These are phyloP conservation scores for Linum trigynum DNA, from an alignment of 345 rosid genomes.

Conservation along the genomic window DNA sequence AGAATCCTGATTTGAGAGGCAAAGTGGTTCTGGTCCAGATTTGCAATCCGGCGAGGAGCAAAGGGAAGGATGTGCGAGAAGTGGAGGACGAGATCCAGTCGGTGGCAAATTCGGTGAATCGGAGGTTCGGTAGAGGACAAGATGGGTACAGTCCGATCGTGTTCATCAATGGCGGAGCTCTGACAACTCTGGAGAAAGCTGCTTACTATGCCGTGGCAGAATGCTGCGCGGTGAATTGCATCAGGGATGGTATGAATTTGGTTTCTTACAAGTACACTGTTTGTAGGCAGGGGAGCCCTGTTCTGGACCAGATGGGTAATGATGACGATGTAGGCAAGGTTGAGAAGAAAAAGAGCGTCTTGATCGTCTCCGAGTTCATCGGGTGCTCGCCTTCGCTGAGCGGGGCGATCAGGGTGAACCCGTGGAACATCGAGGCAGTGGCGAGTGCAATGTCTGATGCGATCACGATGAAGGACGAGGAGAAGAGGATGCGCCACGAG, in stretches of 20 bases:
- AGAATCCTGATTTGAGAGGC: constrained; percentile 31
- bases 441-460: constrained; percentile 55
- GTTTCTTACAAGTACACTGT: constrained; percentile 72
- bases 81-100: constrained; percentile 34
- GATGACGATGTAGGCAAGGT: constrained; percentile 22
- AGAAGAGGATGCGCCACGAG: constrained; percentile 64
- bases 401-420: constrained; percentile 79
- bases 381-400: constrained; percentile 91
- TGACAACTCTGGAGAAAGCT: constrained; percentile 49
- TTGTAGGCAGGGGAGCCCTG: constrained; percentile 62
- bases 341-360: constrained; percentile 31
- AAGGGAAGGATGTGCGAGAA: constrained; percentile 64
- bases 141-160: constrained; percentile 62
- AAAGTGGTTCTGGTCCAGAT: constrained; percentile 66
- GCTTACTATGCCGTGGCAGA: constrained; percentile 63
- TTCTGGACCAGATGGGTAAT: constrained; percentile 41
- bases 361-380: constrained; percentile 75
- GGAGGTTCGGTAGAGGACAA: constrained; percentile 27
- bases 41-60: constrained; percentile 69
- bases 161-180: constrained; percentile 35
- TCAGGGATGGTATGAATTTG: constrained; percentile 89
- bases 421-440: constrained; percentile 62
- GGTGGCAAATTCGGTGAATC: constrained; percentile 40
- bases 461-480: constrained; percentile 31
- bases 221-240: constrained; percentile 67